Evolutionary conservation across 2,329 filamentous ascomycete species (phyloP), one percentile per base, ranked within the genome.

Genomic region (Cucurbitaria berberidis): DNA sequence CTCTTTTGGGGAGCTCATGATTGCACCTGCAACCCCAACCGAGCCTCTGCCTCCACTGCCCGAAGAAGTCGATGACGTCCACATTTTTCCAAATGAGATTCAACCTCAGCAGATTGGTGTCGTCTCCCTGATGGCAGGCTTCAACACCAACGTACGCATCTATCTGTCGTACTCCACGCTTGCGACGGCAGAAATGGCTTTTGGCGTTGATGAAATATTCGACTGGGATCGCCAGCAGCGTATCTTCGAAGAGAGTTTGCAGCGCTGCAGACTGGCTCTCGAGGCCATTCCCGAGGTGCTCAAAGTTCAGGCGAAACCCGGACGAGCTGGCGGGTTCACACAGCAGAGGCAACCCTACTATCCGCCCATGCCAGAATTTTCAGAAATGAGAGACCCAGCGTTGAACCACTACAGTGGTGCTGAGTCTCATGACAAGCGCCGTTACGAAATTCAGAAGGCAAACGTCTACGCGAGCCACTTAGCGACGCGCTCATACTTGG

Each of bases 391-490:
- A 51, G 70, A 70, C 49, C 64, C 64, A 22, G 48, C 49, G 11
- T 42, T 65, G 47, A 61, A 55, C 34, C 59, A 57, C 2, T 71
- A 68, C 36, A 64, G 62, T 34, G 58, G 49, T 10, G 16, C 60
- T 2, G 70, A 75, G 34, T 57, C 65, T 11, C 66, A 70, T 1
- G 76, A 78, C 53, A 68, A 76, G 34, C 74, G 78, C 5, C 73
- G 76, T 32, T 91, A 88, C 61, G 92, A 96, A 75, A 95, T 96
- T 26, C 91, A 96, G 72, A 96, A 96, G 71, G 90, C 91, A 6
- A 96, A 96, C 72, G 90, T 96, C 34, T 91, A 93, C 68, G 86
- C 88, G 2, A 93, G 89, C 5, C 89, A 92, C 66, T 80, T 96
- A 9, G 87, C 88, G 2, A 96, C 91, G 0, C 84, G 92, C 21